These are phyloP conservation scores for Penicillium capsulatum DNA, from an alignment of 2,329 filamentous ascomycete species.

Conservation along the genomic window DNA sequence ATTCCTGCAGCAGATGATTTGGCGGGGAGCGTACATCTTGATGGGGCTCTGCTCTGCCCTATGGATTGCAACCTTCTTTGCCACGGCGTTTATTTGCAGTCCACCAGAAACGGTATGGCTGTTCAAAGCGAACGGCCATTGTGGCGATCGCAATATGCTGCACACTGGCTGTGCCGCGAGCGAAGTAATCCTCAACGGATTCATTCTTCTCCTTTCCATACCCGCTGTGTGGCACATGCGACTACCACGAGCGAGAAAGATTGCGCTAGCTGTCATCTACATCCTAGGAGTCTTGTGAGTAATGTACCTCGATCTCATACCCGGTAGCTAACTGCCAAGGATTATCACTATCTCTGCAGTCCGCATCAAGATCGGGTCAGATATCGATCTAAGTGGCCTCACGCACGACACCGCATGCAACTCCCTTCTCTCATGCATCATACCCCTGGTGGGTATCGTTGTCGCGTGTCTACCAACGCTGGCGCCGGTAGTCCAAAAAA, in stretches of 20 bases:
- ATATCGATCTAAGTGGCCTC: constrained; percentile 2
- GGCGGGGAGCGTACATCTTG: constrained; percentile 7
- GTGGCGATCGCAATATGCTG: constrained; percentile 13
- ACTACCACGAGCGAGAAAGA: constrained; percentile 6
- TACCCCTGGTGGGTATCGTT: constrained; percentile 14
- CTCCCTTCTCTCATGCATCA: constrained; percentile 13
- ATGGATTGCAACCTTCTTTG: constrained; percentile 15
- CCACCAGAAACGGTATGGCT: constrained; percentile 16
- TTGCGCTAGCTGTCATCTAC: constrained; percentile 8
- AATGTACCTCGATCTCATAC: too few relatives aligned
- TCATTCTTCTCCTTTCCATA: constrained; percentile 11
- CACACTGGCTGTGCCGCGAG: constrained; percentile 8
- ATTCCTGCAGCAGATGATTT: constrained; percentile 8
- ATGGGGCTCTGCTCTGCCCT: constrained; percentile 13
- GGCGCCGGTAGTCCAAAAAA: constrained; percentile 5
- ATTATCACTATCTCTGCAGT: constrained; percentile 13
- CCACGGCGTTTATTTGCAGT: constrained; percentile 16
- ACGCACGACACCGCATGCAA: constrained; percentile 11
- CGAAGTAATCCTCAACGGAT: constrained; percentile 12
- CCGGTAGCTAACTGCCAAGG: constrained; percentile 1
- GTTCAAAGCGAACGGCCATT: constrained; percentile 8
- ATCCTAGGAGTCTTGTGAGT: constrained; percentile 16
- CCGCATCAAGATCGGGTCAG: constrained; percentile 10
- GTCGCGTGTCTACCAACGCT: constrained; percentile 15
- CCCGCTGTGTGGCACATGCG: constrained; percentile 6